These are phyloP conservation scores for Warburgia ugandensis DNA, from an alignment of 164 flowering plant species.

Conservation along the genomic window DNA sequence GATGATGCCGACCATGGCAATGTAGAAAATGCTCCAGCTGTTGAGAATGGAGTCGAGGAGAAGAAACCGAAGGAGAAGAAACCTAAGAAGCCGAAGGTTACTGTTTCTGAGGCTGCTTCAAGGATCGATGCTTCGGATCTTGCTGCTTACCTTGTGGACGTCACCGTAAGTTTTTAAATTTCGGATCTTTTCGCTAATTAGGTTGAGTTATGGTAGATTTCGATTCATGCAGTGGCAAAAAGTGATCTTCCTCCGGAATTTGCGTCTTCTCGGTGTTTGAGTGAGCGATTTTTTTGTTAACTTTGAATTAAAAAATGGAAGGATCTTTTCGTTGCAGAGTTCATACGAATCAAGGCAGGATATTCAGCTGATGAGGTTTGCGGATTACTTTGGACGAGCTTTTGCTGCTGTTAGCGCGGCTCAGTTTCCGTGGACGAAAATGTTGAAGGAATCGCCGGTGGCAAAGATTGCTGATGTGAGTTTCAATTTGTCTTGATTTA, in stretches of 20 bases:
- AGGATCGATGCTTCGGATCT: constrained; percentile 39
- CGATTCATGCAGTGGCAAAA: constrained; percentile 1
- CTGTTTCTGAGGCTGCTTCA: constrained; percentile 40
- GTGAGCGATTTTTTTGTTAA: no score
- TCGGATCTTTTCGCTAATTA: constrained; percentile 4
- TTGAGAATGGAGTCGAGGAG: constrained; percentile 11
- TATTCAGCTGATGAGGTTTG: constrained; percentile 70
- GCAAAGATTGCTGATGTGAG: constrained; percentile 63
- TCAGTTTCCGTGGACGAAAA: constrained; percentile 74
- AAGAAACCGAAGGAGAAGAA: constrained; percentile 37
- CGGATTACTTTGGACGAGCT: constrained; percentile 71
- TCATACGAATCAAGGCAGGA: constrained; percentile 56
- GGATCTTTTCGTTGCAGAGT: constrained; percentile 22
- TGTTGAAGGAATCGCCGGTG: constrained; percentile 57
- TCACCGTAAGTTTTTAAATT: constrained; percentile 38
- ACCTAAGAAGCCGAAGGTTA: constrained; percentile 38
- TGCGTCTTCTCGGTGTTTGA: background rate
- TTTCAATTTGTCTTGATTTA: background rate
- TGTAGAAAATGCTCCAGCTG: constrained; percentile 11
- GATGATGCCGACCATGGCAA: constrained; percentile 17
- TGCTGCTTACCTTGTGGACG: constrained; percentile 36
- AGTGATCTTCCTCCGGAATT: background rate
- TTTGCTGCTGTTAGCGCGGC: constrained; percentile 44
- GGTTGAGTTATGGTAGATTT: background rate
- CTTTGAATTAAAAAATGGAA: no score